Base-by-base conservation (phyloP, 139 green algal genomes). In the Coelastrella sp. region DNA sequence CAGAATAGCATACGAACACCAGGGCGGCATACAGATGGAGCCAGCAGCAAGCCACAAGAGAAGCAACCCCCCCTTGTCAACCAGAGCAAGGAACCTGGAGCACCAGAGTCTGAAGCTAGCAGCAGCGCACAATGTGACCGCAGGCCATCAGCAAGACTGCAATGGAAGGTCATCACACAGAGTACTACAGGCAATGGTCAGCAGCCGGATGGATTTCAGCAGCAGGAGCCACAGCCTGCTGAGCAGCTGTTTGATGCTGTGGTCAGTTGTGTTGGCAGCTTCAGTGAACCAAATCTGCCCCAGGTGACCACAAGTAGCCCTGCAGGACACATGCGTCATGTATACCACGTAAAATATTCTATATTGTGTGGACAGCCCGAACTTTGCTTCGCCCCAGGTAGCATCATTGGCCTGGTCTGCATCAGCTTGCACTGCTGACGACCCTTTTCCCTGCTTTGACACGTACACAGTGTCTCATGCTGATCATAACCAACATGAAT, bases 231-330 rank as follows among this genome's bases (percentile, higher is more conserved):
- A 57, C 61, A 63, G 61, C 12, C 8, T 14, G 22, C 20, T 24
- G 19, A 73, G 80, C 58, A 74, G 56, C 0, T 59, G 6, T 97
- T 96, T 89, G 96, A 98, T 89, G 96, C 96, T 15, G 85, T 98
- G 57, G 92, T 97, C 5, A 91, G 97, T 7, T 95, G 92, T 85
- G 97, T 96, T 59, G 96, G 96, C 68, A 95, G 97, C 82, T 97
- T 96, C 89, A 93, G 84, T 10, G 86, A 96, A 61, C 94, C 96
- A 63, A 78, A 65, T 70, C 25, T 92, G 60, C 88, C 92, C 19
- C 60, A 90, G 49, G 84, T 87, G 25, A 35, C 17, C 4, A 17
- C 1, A 15, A 60, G 12, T 59, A 5, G 3, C 9, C 7, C 75
- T n/a, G n/a, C n/a, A n/a, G n/a, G n/a, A n/a, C n/a, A n/a, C n/a